phyloP scores from a whole-genome alignment of 805 yeast species.

The Starmera dryadoides region DNA sequence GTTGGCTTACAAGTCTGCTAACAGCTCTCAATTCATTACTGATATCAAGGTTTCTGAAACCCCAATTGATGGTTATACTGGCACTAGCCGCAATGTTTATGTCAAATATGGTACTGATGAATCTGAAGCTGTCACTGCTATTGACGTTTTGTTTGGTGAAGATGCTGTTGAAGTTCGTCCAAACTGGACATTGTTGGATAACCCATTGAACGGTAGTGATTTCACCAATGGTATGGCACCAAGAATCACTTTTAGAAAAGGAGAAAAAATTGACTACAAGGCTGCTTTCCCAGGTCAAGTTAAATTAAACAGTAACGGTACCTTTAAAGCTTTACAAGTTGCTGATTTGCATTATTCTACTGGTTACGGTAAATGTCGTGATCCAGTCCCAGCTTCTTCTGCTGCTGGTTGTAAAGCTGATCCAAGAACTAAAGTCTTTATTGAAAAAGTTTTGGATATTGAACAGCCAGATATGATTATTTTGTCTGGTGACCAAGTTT shows the following conservation, averaged over 20 bases:
- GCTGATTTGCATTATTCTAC: constrained; percentile 92
- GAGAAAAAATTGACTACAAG: constrained; percentile 6
- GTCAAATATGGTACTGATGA: too few species aligned
- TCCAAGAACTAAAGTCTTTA: constrained; percentile 44
- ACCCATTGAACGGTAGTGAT: constrained; percentile 2
- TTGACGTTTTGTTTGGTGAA: constrained; percentile 66
- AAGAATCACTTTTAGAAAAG: constrained; percentile 13
- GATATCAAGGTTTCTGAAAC: too few species aligned
- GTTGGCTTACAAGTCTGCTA: too few species aligned
- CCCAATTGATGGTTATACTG: too few species aligned
- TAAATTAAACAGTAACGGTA: constrained; percentile 28
- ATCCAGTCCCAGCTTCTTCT: constrained; percentile 48
- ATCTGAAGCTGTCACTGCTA: background rate
- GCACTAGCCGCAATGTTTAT: too few species aligned
- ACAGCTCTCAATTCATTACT: too few species aligned
- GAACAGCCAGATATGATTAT: constrained; percentile 85
- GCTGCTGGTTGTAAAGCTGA: constrained; percentile 64
- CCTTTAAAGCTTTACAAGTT: constrained; percentile 74
- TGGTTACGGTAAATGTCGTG: constrained; percentile 72
- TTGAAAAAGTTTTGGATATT: constrained; percentile 54
- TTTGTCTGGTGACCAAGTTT: constrained; percentile 86
- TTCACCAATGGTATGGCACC: constrained; percentile 8
- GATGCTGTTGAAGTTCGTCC: constrained; percentile 75
- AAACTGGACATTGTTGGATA: constrained; percentile 42
- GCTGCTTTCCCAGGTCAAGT: constrained; percentile 5